phyloP scores from a whole-genome alignment of 1,284 basidiomycete species.

The Athelia psychrophila region DNA sequence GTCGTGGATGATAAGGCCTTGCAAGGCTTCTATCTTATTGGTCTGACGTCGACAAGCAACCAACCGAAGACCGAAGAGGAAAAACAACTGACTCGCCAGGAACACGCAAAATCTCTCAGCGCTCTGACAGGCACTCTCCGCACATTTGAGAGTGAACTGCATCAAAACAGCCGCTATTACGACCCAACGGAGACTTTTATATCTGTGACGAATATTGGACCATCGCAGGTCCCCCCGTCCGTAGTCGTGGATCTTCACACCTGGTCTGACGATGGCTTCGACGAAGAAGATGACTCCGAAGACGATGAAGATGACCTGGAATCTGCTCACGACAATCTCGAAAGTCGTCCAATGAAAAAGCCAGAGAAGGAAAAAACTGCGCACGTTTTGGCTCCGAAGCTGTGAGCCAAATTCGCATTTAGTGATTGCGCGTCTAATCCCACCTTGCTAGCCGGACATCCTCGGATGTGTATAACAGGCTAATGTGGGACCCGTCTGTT shows the following conservation, averaged over 20 bases:
- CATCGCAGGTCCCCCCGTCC: constrained; percentile 1
- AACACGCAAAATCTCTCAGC: not conserved
- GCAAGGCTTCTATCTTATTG: constrained; percentile 20
- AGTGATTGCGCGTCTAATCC: too few relatives aligned
- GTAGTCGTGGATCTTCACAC: constrained; percentile 5
- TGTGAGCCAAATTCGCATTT: not conserved
- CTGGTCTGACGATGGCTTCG: constrained; percentile 6
- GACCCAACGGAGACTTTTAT: constrained; percentile 14
- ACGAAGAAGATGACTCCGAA: constrained; percentile 13
- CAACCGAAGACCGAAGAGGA: not conserved
- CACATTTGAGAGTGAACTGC: constrained; percentile 14
- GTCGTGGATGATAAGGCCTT: constrained; percentile 4
- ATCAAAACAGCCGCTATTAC: constrained; percentile 12
- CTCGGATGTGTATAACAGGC: constrained; percentile 16
- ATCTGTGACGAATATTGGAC: constrained; percentile 7
- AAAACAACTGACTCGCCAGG: too few relatives aligned
- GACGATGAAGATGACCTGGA: constrained; percentile 3
- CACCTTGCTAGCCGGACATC: constrained; percentile 6
- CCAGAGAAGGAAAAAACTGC: constrained; percentile 1
- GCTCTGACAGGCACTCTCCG: constrained; percentile 8
- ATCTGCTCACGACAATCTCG: constrained; percentile 2
- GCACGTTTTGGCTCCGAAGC: constrained; percentile 10
- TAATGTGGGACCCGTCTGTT: constrained; percentile 14
- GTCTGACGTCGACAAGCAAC: constrained; percentile 3
- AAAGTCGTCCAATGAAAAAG: not conserved